Percentiles rank a stretch among this genome's conserved stretches.
These are phyloP conservation scores for Globisporangium echinulatum DNA, from an alignment of 352 stramenopile species.

Conservation along the genomic window DNA sequence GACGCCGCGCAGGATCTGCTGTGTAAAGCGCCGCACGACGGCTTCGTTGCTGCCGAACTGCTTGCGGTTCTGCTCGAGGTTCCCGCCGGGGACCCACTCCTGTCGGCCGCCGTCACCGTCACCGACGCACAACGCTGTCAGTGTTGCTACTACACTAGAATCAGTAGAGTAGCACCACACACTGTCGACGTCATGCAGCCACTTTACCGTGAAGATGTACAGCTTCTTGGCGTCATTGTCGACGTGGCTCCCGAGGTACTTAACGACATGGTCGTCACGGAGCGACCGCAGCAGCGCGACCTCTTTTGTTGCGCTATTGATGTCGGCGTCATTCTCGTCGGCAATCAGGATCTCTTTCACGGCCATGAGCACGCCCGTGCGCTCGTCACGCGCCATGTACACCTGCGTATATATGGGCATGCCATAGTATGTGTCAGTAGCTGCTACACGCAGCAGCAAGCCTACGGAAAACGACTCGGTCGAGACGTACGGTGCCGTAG, in stretches of 20 bases:
- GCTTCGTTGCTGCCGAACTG: slow-evolving; percentile 70
- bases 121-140: too few relatives aligned
- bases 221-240: slow-evolving; percentile 57
- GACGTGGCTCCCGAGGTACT: slow-evolving; percentile 87
- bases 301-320: slow-evolving; percentile 48
- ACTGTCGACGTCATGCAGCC: background rate
- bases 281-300: slow-evolving; percentile 86
- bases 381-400: slow-evolving; percentile 88
- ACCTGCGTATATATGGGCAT: slow-evolving; percentile 30
- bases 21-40: slow-evolving; percentile 67
- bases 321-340: slow-evolving; percentile 32
- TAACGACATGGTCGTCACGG: slow-evolving; percentile 89
- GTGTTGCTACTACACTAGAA: too few relatives aligned
- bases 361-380: slow-evolving; percentile 83
- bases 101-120: background rate
- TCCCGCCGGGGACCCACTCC: slow-evolving; percentile 87
- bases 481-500: slow-evolving; percentile 43
- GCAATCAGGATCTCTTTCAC: slow-evolving; percentile 58
- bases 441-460: too few relatives aligned
- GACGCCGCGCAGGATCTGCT: slow-evolving; percentile 80
- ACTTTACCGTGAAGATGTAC: slow-evolving; percentile 77
- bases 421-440: background rate
- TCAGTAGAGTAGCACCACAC: background rate
- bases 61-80: slow-evolving; percentile 74
- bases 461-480: background rate